Evolutionary conservation across 139 green algal genomes (phyloP), one percentile per base, ranked within the genome.

Genomic region (Gonium pectorale): DNA sequence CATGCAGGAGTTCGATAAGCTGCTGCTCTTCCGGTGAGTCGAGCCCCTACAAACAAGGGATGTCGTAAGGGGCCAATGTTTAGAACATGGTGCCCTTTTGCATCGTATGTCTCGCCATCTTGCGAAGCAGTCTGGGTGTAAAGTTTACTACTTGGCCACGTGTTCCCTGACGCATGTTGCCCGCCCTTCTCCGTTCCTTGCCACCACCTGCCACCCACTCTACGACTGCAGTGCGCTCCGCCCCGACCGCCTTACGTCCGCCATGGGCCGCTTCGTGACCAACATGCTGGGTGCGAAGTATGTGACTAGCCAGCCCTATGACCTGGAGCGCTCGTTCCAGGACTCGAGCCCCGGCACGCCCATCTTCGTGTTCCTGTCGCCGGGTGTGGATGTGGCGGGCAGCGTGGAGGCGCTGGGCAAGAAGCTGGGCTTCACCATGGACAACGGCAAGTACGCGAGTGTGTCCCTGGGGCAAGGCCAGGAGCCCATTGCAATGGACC

Each of bases 291-390:
- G 96, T 59, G 83, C 87, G 46, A 86, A 95, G 69, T 96, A 94
- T 72, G 89, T 93, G 22, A 89, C 89, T 19, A 93, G 89, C 13
- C 85, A 96, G 88, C 94, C 93, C 0, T 97, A 94, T 85, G 91
- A 97, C 83, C 91, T 98, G 79, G 94, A 98, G 87, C 69, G 87
- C 26, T 93, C 90, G 2, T 83, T 92, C 60, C 51, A 93, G 90
- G 94, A 98, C 82, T 78, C 91, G 6, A 62, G 66, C 33, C 92
- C 95, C 15, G 92, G 88, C 54, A 93, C 90, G 0, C 96, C 96
- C 71, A 97, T 99, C 75, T 95, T 99, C 31, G 90, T 98, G 11
- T 98, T 98, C 91, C 90, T 99, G 35, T 96, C 92, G 0, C 96
- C 96, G 43, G 84, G 89, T 74, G 92, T 95, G 71, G 93, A 97